Conservation (phyloP, 1,284 basidiomycete genomes). For the Malassezia nana region DNA sequence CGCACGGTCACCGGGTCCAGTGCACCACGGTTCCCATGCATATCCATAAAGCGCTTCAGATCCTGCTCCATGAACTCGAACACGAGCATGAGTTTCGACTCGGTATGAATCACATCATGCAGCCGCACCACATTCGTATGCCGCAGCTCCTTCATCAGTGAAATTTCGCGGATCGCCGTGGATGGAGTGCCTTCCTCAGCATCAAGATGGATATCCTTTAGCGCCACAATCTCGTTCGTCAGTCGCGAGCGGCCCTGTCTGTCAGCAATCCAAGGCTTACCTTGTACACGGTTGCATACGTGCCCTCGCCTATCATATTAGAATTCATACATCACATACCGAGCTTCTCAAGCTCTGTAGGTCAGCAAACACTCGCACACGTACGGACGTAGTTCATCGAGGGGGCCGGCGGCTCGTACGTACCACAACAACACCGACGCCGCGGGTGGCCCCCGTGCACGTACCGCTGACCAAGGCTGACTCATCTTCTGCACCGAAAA, state of each 20-base stretch:
- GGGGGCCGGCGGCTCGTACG: not conserved
- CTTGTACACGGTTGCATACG: conserved; percentile 48
- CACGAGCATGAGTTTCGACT: conserved; percentile 94
- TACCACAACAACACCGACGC: not conserved
- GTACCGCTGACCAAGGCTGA: conserved; percentile 1
- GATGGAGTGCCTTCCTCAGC: conserved; percentile 90
- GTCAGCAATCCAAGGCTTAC: not conserved
- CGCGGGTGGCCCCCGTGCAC: conserved; percentile 5
- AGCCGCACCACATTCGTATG: conserved; percentile 90
- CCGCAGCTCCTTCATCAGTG: conserved; percentile 90
- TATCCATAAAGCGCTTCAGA: conserved; percentile 99
- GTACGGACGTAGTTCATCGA: conserved; percentile 44
- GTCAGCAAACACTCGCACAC: conserved; percentile 8
- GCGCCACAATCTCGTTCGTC: conserved; percentile 47
- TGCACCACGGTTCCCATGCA: conserved; percentile 87
- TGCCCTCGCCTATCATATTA: conserved; percentile 34
- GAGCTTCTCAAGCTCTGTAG: conserved; percentile 43
- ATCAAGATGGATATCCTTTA: conserved; percentile 91
- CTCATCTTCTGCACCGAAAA: not conserved
- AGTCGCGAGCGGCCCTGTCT: conserved; percentile 37
- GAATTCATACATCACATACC: conserved; percentile 13
- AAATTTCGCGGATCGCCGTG: conserved; percentile 88
- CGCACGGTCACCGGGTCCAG: conserved; percentile 86
- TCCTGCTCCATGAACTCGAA: conserved; percentile 99
- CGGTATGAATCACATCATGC: conserved; percentile 88